These are phyloP conservation scores for Hyphochytrium catenoides DNA, from an alignment of 352 stramenopile species.

Conservation along the genomic window DNA sequence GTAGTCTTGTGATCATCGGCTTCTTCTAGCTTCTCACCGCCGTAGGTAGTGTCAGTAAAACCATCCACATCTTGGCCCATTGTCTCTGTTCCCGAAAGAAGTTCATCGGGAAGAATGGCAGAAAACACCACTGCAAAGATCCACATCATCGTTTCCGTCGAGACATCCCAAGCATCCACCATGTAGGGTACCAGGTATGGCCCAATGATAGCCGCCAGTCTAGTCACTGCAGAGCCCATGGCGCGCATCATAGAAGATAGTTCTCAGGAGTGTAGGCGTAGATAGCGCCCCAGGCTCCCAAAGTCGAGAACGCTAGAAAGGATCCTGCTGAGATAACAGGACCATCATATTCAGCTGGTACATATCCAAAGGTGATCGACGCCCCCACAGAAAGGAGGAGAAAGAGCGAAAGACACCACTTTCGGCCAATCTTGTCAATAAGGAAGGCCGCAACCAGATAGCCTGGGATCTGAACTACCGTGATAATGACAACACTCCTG, in stretches of 20 bases:
- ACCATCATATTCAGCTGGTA: constrained; percentile 15
- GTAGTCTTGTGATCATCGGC: too few species aligned
- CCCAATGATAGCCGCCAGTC: constrained; percentile 30
- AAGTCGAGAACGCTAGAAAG: constrained; percentile 34
- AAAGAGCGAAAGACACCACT: constrained; percentile 24
- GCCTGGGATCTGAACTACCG: constrained; percentile 26
- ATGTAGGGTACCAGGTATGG: constrained; percentile 33
- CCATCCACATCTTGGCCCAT: too few species aligned
- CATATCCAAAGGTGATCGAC: constrained; percentile 30
- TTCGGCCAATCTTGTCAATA: constrained; percentile 25
- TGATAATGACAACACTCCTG: constrained; percentile 27
- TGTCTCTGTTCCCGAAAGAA: constrained; percentile 16
- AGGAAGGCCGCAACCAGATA: constrained; percentile 24
- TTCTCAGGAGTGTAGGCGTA: constrained; percentile 47
- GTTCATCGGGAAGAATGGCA: constrained; percentile 11
- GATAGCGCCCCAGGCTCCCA: constrained; percentile 30
- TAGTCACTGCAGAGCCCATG: constrained; percentile 31
- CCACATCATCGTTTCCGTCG: constrained; percentile 35
- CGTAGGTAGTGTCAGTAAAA: too few species aligned
- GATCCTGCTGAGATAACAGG: constrained; percentile 23
- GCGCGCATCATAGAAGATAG: constrained; percentile 37
- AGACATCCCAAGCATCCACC: constrained; percentile 24
- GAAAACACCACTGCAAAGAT: constrained; percentile 16
- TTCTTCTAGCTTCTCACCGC: too few species aligned
- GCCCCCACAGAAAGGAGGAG: constrained; percentile 18